Evolutionary conservation across 164 flowering plant genomes (phyloP).

Genomic region (Berberis vulgaris): DNA sequence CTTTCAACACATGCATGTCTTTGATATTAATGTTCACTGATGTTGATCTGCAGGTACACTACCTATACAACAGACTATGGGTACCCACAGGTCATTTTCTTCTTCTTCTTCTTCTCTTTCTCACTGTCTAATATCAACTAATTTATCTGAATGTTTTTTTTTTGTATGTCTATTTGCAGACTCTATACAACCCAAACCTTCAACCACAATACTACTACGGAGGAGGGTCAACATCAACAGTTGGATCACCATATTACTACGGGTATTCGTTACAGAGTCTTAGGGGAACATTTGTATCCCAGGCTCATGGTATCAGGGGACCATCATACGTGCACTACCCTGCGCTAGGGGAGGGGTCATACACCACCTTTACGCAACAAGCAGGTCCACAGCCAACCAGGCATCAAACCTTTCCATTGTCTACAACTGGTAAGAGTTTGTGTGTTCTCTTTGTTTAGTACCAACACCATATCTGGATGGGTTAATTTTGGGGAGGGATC

Average conservation of each 20-base stretch:
- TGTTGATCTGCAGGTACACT: conserved; percentile 3
- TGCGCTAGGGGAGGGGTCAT: conserved; percentile 29
- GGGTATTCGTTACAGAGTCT: conserved; percentile 49
- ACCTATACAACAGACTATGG: conserved; percentile 23
- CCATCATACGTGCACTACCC: conserved; percentile 59
- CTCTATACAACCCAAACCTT: conserved; percentile 17
- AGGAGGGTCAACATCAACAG: conserved; percentile 27
- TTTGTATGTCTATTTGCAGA: conserved; percentile 2
- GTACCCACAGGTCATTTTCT: conserved; percentile 19
- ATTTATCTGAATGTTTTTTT: background rate
- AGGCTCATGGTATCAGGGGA: conserved; percentile 33
- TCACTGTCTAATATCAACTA: background rate
- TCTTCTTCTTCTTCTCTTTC: background rate
- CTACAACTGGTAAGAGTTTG: conserved; percentile 23
- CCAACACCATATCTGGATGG: no score
- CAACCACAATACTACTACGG: conserved; percentile 38
- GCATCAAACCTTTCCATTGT: conserved; percentile 15
- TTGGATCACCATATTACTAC: conserved; percentile 49
- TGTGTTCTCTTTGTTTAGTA: no score
- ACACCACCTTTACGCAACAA: conserved; percentile 21
- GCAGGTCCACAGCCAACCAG: conserved; percentile 14
- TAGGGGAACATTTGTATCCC: conserved; percentile 37
- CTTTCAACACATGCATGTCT: no score
- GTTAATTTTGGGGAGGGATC: no score
- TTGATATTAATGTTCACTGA: no score